phyloP scores from a whole-genome alignment of 306 rosid genomes.

The Acmispon strigosus region DNA sequence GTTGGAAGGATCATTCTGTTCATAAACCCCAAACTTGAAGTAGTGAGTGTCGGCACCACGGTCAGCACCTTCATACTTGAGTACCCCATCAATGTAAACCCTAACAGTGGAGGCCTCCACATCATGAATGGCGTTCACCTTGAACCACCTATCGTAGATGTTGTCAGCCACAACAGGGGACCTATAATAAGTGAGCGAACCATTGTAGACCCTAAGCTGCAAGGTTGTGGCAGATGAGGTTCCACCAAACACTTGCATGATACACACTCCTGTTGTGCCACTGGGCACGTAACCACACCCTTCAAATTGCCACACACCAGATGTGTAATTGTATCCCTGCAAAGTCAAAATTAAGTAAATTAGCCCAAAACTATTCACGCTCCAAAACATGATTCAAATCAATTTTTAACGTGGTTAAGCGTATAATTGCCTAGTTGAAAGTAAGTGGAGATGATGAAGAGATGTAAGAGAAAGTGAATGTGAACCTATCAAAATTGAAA shows the following conservation, averaged over 20 bases:
- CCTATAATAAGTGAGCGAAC: conserved; percentile 28
- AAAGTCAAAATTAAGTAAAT: neutral
- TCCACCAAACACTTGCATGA: conserved; percentile 55
- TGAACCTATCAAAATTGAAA: too few species aligned
- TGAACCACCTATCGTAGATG: conserved; percentile 35
- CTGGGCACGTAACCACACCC: conserved; percentile 36
- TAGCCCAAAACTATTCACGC: too few species aligned
- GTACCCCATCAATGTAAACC: conserved; percentile 29
- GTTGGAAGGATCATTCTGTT: conserved; percentile 31
- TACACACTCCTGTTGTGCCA: conserved; percentile 34
- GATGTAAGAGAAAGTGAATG: too few species aligned
- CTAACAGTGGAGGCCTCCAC: conserved; percentile 33
- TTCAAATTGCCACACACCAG: conserved; percentile 53
- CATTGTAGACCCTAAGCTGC: conserved; percentile 35
- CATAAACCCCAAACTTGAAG: conserved; percentile 44
- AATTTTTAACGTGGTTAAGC: too few species aligned
- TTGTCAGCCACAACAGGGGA: conserved; percentile 7
- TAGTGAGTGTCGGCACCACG: conserved; percentile 29
- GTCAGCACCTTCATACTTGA: conserved; percentile 19
- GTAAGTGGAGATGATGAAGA: too few species aligned
- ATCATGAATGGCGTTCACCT: conserved; percentile 42
- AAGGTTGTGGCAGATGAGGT: conserved; percentile 27
- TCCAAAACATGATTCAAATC: too few species aligned
- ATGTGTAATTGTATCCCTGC: conserved; percentile 38
- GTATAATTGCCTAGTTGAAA: too few species aligned